These are phyloP conservation scores for Coemansia sp. DNA, from an alignment of 192 early-diverging fungal species.

Conservation along the genomic window DNA sequence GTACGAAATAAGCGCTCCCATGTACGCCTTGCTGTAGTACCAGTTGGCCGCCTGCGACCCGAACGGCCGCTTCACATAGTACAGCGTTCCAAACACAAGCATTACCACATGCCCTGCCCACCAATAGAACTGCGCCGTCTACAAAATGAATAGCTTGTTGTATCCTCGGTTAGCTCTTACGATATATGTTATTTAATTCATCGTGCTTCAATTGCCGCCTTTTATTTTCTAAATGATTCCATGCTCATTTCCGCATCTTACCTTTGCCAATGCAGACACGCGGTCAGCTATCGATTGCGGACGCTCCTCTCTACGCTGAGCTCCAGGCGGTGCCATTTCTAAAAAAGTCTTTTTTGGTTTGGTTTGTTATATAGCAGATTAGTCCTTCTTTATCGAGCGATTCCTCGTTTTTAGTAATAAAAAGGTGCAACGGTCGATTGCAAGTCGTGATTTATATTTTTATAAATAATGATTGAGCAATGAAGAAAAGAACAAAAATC, in stretches of 20 bases:
- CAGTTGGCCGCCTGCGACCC: conserved; percentile 34
- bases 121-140: conserved; percentile 56
- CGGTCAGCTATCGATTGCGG: conserved; percentile 10
- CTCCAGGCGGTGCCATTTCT: conserved; percentile 11
- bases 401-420: too few relatives aligned
- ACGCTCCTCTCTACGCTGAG: conserved; percentile 9
- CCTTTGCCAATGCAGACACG: conserved; percentile 9
- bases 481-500: not conserved
- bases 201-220: too few relatives aligned
- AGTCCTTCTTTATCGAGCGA: too few relatives aligned
- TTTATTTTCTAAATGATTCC: not conserved
- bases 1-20: conserved; percentile 44
- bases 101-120: conserved; percentile 47
- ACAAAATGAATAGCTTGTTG: not conserved
- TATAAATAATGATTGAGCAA: too few relatives aligned
- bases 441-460: too few relatives aligned
- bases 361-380: not conserved
- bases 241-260: not conserved
- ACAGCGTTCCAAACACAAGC: conserved; percentile 28
- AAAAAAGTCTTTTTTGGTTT: not conserved
- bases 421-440: too few relatives aligned
- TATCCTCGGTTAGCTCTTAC: not conserved
- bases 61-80: conserved; percentile 44
- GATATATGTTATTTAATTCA: not conserved
- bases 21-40: conserved; percentile 44